phyloP scores from a whole-genome alignment of 371 early-diverging fungal genomes.

The Lichtheimia ornata region DNA sequence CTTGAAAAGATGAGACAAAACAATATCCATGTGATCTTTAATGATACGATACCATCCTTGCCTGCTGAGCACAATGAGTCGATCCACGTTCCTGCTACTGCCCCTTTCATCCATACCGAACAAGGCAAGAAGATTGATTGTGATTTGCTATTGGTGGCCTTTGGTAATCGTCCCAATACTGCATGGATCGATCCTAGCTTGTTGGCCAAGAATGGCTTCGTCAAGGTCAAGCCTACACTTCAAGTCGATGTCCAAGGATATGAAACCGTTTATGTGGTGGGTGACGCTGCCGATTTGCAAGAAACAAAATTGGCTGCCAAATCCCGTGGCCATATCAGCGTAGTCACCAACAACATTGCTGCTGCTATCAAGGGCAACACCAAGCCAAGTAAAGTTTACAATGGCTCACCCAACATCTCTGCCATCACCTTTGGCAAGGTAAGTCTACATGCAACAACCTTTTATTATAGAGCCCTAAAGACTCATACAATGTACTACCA shows the following conservation, averaged over 20 bases:
- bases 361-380: conserved; percentile 25
- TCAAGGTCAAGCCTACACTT: conserved; percentile 53
- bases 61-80: not conserved
- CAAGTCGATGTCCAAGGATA: conserved; percentile 48
- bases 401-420: conserved; percentile 22
- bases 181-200: conserved; percentile 22
- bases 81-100: conserved; percentile 9
- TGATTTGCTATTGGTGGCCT: conserved; percentile 55
- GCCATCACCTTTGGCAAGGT: conserved; percentile 40
- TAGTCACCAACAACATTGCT: conserved; percentile 42
- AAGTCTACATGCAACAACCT: not conserved
- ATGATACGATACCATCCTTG: conserved; percentile 39
- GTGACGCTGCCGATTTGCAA: conserved; percentile 57
- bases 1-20: conserved; percentile 28
- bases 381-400: conserved; percentile 21
- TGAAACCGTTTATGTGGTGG: conserved; percentile 57
- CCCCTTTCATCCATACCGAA: conserved; percentile 21
- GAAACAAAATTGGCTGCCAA: conserved; percentile 54
- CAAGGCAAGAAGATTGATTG: conserved; percentile 36
- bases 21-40: conserved; percentile 46
- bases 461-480: not conserved
- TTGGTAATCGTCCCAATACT: conserved; percentile 43
- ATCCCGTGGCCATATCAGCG: conserved; percentile 36
- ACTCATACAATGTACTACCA: not conserved
- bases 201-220: conserved; percentile 17